These are phyloP conservation scores for Oxytropis ochrocephala DNA, from an alignment of 306 rosid species.

Conservation along the genomic window DNA sequence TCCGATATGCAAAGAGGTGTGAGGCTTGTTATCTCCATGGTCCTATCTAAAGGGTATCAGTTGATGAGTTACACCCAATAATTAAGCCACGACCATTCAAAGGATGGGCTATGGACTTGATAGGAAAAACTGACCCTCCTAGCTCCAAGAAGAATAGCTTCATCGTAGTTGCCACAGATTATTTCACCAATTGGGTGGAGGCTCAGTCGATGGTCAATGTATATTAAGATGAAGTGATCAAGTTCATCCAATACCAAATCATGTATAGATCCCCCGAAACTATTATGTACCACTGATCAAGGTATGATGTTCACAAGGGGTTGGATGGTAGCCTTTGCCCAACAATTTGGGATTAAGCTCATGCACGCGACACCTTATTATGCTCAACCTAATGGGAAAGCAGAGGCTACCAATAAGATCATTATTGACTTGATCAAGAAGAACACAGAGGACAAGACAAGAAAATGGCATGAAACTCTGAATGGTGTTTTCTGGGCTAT, in stretches of 20 bases:
- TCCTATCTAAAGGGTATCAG: no score
- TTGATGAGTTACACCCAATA: no score
- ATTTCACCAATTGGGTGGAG: neutral
- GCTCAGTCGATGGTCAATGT: neutral
- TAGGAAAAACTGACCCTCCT: no score
- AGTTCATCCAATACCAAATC: no score
- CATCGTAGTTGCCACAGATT: neutral
- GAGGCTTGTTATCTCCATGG: no score
- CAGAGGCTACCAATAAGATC: neutral
- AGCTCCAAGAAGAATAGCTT: no score
- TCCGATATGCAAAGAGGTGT: no score
- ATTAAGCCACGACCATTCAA: no score
- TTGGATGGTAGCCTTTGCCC: neutral
- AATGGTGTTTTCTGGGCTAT: neutral
- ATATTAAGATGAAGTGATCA: neutral
- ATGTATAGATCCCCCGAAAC: neutral
- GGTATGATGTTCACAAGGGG: neutral
- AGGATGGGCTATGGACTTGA: no score
- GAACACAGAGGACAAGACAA: neutral
- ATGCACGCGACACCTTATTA: neutral
- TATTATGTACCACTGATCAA: no score
- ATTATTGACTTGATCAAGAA: no score
- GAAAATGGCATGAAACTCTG: neutral
- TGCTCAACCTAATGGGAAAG: neutral
- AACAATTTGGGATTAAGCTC: neutral